Evolutionary conservation across 2,329 filamentous ascomycete species (phyloP), one percentile per base, ranked within the genome.

Genomic region (Chrysosporium queenslandicum): DNA sequence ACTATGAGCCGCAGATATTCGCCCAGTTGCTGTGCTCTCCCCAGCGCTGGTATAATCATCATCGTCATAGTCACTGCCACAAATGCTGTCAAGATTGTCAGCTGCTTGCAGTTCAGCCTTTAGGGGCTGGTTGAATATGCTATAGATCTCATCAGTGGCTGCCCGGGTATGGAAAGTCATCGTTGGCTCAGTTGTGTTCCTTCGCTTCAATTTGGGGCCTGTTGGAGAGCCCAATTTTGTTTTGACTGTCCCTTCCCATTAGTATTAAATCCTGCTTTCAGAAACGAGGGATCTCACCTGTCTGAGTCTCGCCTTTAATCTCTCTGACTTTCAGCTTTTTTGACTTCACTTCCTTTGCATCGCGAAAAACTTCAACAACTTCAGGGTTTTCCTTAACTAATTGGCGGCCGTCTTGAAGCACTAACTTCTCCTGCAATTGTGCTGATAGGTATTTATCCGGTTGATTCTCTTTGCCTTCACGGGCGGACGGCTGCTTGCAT

Each of bases 141-240:
- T 89, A 63, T 97, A 97, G 49, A 98, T 96, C 60, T 98, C 92
- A 60, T 97, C 90, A 56, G 91, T 96, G 3, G 92, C 92, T 58
- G 92, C 91, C 61, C 81, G 87, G 11, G 92, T 98, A 64, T 97
- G 89, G 58, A 98, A 80, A 0, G 92, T 98, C 90, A 98, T 96
- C 1, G 92, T 98, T n/a, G 90, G 87, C 68, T 97, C 91, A 32
- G 75, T 71, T 9, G 76, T 77, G 48, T 82, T 83, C 66, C 86
- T 92, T 67, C 87, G 87, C 58, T 83, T 85, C 52, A 91, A 77
- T 68, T 94, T 97, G 3, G 82, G 82, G n/a, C 83, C 80, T 0
- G 86, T 86, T 0, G 90, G 91, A 1, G 91, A 96, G 62, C 92
- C 87, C 51, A 97, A 74, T 61, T 96, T 96, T 53, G 89, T 85